Evolutionary conservation across 768 basidiomycete species (phyloP), one percentile per base, ranked within the genome.

Genomic region (Calocybe gangraenosa): DNA sequence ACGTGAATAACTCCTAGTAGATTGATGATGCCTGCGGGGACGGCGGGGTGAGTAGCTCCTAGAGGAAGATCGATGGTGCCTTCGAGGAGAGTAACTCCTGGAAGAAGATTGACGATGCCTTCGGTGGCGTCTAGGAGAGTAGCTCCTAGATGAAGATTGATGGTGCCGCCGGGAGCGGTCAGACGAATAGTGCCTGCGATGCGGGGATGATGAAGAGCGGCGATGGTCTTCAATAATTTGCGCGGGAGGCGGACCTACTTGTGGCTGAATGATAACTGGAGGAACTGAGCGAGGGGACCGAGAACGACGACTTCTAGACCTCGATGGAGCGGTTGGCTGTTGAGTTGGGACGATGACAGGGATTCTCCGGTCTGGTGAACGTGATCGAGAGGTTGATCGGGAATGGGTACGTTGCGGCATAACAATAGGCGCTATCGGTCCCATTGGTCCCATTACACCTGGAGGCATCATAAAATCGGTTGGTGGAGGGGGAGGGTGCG

Each of bases 61-160:
- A 5, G 25, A 11, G 11, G 5, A 28, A 5, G 6, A 28, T 28
- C 25, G 25, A 28, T 28, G 25, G 25, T 5, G 11, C 5, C 40
- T 33, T 23, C 37, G 40, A 28, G 42, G 43, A 40, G 52, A 59
- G 17, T 34, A 40, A 32, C 40, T 34, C 19, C 50, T 58, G 17
- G 56, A 56, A 38, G 59, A 57, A 34, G 58, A 51, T 33, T 58
- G 68, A 13, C 61, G 56, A 37, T 39, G 35, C 7, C 25, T 28
- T 28, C 25, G 25, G 11, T 5, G 11, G 11, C 40, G 38, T 23
- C 37, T 42, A 28, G 42, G 43, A 40, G 52, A 59, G 17, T 34
- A 40, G 23, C 40, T 34, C 19, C 50, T 58, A 19, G 56, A 56
- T 37, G 59, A 57, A 34, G 58, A 51, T 33, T 58, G 68, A 13